These are phyloP conservation scores for Nicotiana knightiana DNA, from an alignment of 257 asterid species.

Conservation along the genomic window DNA sequence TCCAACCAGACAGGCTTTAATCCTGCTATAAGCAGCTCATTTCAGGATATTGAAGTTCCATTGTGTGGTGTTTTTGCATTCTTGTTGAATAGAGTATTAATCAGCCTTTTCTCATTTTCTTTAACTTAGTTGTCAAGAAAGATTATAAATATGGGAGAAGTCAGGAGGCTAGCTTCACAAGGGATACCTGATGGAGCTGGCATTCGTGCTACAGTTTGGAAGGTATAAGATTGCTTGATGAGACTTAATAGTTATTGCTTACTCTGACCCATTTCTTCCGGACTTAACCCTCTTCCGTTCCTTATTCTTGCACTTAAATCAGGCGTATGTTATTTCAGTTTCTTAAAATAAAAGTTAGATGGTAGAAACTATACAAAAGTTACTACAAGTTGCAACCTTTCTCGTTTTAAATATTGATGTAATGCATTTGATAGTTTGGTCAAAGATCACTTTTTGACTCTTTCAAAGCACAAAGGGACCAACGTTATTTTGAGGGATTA, in stretches of 20 bases:
- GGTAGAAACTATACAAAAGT: background rate
- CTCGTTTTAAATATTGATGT: background rate
- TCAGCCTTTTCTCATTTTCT: constrained; percentile 4
- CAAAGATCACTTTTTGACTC: background rate
- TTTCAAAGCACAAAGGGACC: background rate
- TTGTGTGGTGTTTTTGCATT: background rate
- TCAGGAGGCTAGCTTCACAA: constrained; percentile 76
- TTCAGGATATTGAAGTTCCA: background rate
- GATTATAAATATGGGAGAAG: constrained; percentile 70
- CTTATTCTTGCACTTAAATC: background rate
- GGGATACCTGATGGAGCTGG: constrained; percentile 91
- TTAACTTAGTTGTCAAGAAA: constrained; percentile 62
- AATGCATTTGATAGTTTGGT: background rate
- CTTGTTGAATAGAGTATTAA: constrained; percentile 8
- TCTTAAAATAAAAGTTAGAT: background rate
- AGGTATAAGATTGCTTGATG: constrained; percentile 40
- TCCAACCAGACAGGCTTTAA: background rate
- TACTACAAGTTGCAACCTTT: background rate
- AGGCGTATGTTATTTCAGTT: background rate
- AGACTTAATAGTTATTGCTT: background rate
- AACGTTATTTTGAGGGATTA: background rate
- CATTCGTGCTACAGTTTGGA: constrained; percentile 84
- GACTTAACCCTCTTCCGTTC: background rate
- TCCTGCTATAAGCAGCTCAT: background rate
- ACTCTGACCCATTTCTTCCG: background rate